A percentile compares a stretch with the other conserved stretches of the same genome.
These are phyloP conservation scores for Anthracocystis walkeri DNA, from an alignment of 1,284 basidiomycete genomes.

Conservation along the genomic window DNA sequence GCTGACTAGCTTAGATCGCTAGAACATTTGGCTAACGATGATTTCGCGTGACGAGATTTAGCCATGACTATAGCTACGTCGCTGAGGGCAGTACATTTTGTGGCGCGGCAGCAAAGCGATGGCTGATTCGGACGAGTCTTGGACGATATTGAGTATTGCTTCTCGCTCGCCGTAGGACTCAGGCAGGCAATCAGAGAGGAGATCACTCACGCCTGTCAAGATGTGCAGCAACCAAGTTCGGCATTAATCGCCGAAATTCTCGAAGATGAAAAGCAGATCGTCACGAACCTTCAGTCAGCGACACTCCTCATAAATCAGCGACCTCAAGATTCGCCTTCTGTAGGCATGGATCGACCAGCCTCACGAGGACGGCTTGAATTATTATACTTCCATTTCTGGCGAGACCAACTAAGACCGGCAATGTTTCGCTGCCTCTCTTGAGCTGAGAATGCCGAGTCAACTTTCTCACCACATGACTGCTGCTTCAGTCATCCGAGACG, in stretches of 20 bases:
- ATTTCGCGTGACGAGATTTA: not conserved
- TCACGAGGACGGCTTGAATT: too few relatives aligned
- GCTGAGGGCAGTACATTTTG: not conserved
- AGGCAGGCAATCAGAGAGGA: not conserved
- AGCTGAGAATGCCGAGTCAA: too few relatives aligned
- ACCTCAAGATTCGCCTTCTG: not conserved
- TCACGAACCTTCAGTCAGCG: slow-evolving; percentile 1
- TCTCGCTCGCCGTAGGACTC: not conserved
- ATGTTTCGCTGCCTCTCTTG: too few relatives aligned
- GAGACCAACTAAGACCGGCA: too few relatives aligned
- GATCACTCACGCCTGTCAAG: not conserved
- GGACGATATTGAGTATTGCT: not conserved
- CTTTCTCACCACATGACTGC: too few relatives aligned
- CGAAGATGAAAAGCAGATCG: not conserved
- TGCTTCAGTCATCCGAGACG: too few relatives aligned
- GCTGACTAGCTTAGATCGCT: not conserved
- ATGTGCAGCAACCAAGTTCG: not conserved
- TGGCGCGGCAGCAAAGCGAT: not conserved
- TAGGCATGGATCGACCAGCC: too few relatives aligned
- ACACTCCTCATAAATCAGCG: not conserved
- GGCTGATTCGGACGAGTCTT: not conserved
- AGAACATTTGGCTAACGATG: not conserved
- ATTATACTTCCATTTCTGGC: too few relatives aligned
- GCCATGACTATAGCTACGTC: not conserved
- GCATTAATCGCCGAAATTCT: not conserved